Evolutionary conservation across 2,329 filamentous ascomycete genomes (phyloP), one percentile per base, ranked within the genome.

Genomic region (Magnaporthiopsis poae): DNA sequence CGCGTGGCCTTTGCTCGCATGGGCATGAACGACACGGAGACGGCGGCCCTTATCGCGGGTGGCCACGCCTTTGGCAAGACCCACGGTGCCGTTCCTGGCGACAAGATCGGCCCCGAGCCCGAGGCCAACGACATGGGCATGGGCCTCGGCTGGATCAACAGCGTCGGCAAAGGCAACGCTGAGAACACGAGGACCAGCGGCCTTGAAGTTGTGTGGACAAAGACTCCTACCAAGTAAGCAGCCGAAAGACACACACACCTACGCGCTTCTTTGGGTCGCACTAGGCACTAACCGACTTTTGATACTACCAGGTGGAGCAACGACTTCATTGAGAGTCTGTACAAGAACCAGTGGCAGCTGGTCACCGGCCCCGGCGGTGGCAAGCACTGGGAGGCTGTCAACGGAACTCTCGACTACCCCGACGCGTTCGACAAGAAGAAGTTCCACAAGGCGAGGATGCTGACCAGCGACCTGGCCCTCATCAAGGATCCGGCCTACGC

Each of bases 11-110:
- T 91, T 70, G 82, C 80, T 67, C 87, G 88, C 73, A 91, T 91
- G 89, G 89, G 86, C 67, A 91, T 91, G 89, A 86, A 90, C 73
- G 88, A 91, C 73, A 85, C 89, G 77, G 89, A 91, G 80, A 91
- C 89, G 0, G 88, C 89, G 67, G 88, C 89, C 21, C 78, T 91
- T 63, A 91, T 91, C 74, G 86, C 86, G 60, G 89, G 89, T 73
- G 89, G 89, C 60, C 89, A 91, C 80, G 82, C 85, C 39, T 90
- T 91, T 71, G 89, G 89, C 71, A 91, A 91, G 82, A 90, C 88
- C 0, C 89, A 91, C 76, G 89, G 89, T 70, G 89, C 89, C 59
- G 63, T 64, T 18, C 3, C 39, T 21, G 27, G 63, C 15, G 39
- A 25, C 56, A 46, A 90, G 70, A 81, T 90, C 60, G 88, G 86